phyloP scores from a whole-genome alignment of 177 flowering plant genomes.

The Vitis hybrid region DNA sequence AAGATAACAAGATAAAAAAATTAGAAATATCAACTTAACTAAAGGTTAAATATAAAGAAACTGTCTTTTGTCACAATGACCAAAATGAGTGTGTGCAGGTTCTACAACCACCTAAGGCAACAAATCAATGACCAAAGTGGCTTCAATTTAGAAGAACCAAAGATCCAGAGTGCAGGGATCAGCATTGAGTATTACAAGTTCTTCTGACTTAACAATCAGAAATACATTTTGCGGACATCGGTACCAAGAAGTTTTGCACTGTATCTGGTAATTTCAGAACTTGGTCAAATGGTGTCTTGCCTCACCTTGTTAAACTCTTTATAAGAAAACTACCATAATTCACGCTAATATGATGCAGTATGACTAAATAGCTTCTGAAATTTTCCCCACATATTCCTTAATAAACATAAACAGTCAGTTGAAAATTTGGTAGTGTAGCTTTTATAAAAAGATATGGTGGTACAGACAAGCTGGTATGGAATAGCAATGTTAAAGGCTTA shows the following conservation, averaged over 20 bases:
- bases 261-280: constrained; percentile 70
- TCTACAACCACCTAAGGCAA: constrained; percentile 42
- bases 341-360: too few relatives aligned
- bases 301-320: constrained; percentile 21
- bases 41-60: constrained; percentile 15
- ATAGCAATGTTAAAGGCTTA: too few relatives aligned
- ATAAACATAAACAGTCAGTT: too few relatives aligned
- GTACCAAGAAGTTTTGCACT: constrained; percentile 49
- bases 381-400: too few relatives aligned
- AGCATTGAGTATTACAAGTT: constrained; percentile 51
- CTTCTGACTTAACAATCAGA: constrained; percentile 36
- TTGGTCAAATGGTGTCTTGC: constrained; percentile 50
- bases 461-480: too few relatives aligned
- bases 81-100: constrained; percentile 68
- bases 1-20: constrained; percentile 6
- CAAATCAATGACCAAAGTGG: constrained; percentile 46
- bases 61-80: constrained; percentile 42
- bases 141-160: constrained; percentile 43
- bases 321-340: constrained; percentile 5
- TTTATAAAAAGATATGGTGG: too few relatives aligned
- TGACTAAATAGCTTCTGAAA: too few relatives aligned
- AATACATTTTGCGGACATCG: constrained; percentile 33
- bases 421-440: too few relatives aligned
- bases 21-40: background rate
- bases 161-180: constrained; percentile 58